A percentile compares a stretch with the other conserved stretches of the same genome.
Evolutionary conservation across 176 grass and related monocot species (phyloP).

Genomic region (Luzula sylvatica): DNA sequence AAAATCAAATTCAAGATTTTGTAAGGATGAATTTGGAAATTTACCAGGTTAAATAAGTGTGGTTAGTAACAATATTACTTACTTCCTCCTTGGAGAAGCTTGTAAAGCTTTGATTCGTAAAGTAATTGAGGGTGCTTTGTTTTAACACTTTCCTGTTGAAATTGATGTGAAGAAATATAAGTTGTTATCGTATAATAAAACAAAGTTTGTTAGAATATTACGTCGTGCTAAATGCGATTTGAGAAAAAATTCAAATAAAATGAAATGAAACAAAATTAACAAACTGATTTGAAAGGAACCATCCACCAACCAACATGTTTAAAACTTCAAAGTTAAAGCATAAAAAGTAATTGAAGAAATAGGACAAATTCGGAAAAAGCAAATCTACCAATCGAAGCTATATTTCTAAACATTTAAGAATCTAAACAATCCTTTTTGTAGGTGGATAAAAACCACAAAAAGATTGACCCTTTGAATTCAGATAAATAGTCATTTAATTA

Average conservation of each 20-base stretch:
- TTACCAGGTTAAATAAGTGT: background rate
- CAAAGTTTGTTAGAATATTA: slow-evolving; percentile 13
- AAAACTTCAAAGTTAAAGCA: slow-evolving; percentile 4
- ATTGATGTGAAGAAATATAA: slow-evolving; percentile 20
- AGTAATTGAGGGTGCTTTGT: slow-evolving; percentile 89
- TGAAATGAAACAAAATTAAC: background rate
- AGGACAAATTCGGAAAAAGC: too few species aligned
- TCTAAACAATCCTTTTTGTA: background rate
- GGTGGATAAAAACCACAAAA: background rate
- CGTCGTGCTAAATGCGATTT: slow-evolving; percentile 5
- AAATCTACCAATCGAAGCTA: background rate
- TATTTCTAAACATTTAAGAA: background rate
- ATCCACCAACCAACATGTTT: background rate
- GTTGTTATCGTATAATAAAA: background rate
- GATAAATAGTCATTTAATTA: background rate
- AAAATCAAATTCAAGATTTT: background rate
- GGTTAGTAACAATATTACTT: slow-evolving; percentile 34
- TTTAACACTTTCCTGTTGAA: slow-evolving; percentile 73
- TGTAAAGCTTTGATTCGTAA: slow-evolving; percentile 87
- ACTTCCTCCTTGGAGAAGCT: slow-evolving; percentile 95
- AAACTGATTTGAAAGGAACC: background rate
- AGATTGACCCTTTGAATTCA: background rate
- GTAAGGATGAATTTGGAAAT: background rate
- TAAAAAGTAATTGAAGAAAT: background rate
- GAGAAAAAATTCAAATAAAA: background rate